Base-by-base conservation (phyloP, 352 stramenopile genomes). In the Pythium oligandrum region DNA sequence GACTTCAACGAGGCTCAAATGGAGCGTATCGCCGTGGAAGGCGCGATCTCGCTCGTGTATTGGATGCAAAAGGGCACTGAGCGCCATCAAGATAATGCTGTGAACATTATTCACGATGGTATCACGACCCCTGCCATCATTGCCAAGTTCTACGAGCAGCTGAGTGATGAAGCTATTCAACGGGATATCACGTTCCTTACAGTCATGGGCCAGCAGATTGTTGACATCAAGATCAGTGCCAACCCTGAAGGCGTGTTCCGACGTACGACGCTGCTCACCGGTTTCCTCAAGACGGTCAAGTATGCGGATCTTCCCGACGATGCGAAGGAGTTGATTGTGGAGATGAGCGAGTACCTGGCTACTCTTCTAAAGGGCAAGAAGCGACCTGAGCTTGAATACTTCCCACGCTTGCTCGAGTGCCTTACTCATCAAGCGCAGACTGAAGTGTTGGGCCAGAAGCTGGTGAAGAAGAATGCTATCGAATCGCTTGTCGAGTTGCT, bases 51-150 rank as follows among this genome's bases (percentile, higher is more conserved):
- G 10, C 51, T 93, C 2, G 73, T 90, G 8, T 90, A 93, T 44
- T 93, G 83, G 83, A 86, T 90, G 56, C 78, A 90, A 52, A 91
- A 93, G 53, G 83, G 83, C 10, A 90, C 80, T 1, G 83, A 90
- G 45, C 76, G 83, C 3, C 78, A 91, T 44, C 83, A 90, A 70
- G 78, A 93, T 39, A 90, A 89, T 38, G 83, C 75, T 0, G 70
- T 90, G 33, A 83, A 71, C 45, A 87, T 93, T 46, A 45, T 93
- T 5, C 63, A 85, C 48, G 83, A 90, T 44, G 80, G 80, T 6
- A 66, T 93, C 36, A 75, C 55, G 3, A 70, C 78, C 39, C 56
- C 65, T 3, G 44, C 32, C 4, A 65, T 75, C 17, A 55, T 75
- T 40, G 61, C 37, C 3, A 75, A 71, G 45, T 92, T 92, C 48